phyloP scores from a whole-genome alignment of 257 asterid genomes.

The Nicotiana obtusifolia region DNA sequence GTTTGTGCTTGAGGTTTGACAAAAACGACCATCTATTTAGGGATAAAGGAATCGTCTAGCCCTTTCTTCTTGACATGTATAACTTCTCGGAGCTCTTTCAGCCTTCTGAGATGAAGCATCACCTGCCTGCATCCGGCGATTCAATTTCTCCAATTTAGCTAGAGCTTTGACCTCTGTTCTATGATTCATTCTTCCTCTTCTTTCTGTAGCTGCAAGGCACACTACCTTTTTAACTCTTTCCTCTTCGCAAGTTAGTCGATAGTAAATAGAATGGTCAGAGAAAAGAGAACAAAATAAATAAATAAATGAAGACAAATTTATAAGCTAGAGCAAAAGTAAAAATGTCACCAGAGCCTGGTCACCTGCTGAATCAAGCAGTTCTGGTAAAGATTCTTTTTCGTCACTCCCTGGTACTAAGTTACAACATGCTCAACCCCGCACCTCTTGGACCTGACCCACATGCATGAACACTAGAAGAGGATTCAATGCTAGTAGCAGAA shows the following conservation, averaged over 20 bases:
- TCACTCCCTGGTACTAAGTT: slow-evolving; percentile 12
- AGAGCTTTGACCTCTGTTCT: slow-evolving; percentile 83
- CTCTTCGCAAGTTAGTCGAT: slow-evolving; percentile 52
- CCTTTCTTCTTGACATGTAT: too few species aligned
- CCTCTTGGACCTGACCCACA: slow-evolving; percentile 27
- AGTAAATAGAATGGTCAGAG: slow-evolving; percentile 2
- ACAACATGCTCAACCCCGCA: slow-evolving; percentile 32
- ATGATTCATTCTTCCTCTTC: slow-evolving; percentile 80
- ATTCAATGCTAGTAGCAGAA: slow-evolving; percentile 19
- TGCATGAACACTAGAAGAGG: slow-evolving; percentile 27
- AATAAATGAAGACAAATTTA: neutral
- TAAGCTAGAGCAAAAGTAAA: slow-evolving; percentile 1
- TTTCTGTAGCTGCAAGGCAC: slow-evolving; percentile 61
- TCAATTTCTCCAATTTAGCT: slow-evolving; percentile 85
- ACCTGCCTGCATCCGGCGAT: slow-evolving; percentile 50
- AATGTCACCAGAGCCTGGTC: slow-evolving; percentile 52
- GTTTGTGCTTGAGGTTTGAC: too few species aligned
- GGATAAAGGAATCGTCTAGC: too few species aligned
- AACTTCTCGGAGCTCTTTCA: too few species aligned
- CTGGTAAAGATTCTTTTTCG: slow-evolving; percentile 40
- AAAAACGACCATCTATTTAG: too few species aligned
- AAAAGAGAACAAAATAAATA: neutral
- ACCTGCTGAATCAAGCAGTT: slow-evolving; percentile 46
- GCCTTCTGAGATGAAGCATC: neutral
- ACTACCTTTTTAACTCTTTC: slow-evolving; percentile 67